Conservation (phyloP, 768 basidiomycete species). For the Boletus fagicola region DNA sequence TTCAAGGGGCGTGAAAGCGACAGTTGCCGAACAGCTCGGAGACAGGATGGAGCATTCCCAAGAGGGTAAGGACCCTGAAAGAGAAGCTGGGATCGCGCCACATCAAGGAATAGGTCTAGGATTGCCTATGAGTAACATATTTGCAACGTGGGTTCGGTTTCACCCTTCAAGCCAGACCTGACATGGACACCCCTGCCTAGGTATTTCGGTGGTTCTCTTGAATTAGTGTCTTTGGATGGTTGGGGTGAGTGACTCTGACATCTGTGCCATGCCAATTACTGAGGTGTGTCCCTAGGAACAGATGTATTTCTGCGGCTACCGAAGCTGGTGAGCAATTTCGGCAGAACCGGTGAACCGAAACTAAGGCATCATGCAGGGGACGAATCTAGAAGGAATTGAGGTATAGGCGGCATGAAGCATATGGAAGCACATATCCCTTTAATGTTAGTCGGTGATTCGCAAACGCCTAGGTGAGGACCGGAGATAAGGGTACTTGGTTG, state of each 20-base stretch:
- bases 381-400: conserved; percentile 82
- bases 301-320: conserved; percentile 82
- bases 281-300: conserved; percentile 50
- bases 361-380: conserved; percentile 52
- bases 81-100: conserved; percentile 44
- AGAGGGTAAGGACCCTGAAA: conserved; percentile 38
- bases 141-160: conserved; percentile 59
- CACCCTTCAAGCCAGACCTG: neutral
- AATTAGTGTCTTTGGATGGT: conserved; percentile 76
- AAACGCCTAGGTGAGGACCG: neutral
- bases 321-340: conserved; percentile 56
- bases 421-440: neutral
- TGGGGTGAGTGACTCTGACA: conserved; percentile 58
- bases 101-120: conserved; percentile 78
- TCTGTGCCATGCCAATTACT: neutral
- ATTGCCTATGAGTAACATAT: conserved; percentile 87
- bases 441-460: conserved; percentile 11
- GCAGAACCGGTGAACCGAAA: neutral
- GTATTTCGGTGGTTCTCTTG: conserved; percentile 81
- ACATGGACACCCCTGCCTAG: conserved; percentile 39
- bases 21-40: conserved; percentile 75
- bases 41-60: conserved; percentile 23
- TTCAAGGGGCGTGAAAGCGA: conserved; percentile 66
- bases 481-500: conserved; percentile 4
- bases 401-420: conserved; percentile 39